Evolutionary conservation across 352 stramenopile genomes (phyloP).

Genomic region (Lagenidium giganteum): DNA sequence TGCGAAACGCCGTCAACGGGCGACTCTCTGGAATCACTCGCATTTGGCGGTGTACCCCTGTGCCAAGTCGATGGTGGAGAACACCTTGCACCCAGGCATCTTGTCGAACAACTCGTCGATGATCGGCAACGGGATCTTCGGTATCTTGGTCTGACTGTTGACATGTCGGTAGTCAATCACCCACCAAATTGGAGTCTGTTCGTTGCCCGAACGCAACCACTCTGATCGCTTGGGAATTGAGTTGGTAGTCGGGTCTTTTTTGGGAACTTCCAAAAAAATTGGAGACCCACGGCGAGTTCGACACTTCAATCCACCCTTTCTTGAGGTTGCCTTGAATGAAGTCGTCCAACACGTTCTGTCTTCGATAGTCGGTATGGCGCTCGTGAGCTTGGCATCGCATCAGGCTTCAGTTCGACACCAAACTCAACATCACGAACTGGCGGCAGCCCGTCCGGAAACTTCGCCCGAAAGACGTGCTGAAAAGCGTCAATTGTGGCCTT

Average conservation of each 20-base stretch:
- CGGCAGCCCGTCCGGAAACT: conserved; percentile 6
- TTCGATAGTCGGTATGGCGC: conserved; percentile 11
- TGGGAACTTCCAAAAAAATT: conserved; percentile 22
- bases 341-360: conserved; percentile 1
- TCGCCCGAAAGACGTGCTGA: conserved; percentile 3
- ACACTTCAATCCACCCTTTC: conserved; percentile 12
- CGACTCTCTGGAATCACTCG: background rate
- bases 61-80: conserved; percentile 11
- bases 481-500: conserved; percentile 1
- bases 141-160: conserved; percentile 15
- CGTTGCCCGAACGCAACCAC: conserved; percentile 10
- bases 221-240: conserved; percentile 4
- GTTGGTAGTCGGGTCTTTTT: conserved; percentile 17
- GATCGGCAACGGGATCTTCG: conserved; percentile 16
- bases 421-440: conserved; percentile 6
- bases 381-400: conserved; percentile 5
- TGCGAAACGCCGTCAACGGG: conserved; percentile 20
- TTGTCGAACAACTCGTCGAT: conserved; percentile 21
- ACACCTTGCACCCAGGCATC: too few relatives aligned
- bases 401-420: conserved; percentile 12
- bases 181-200: conserved; percentile 5
- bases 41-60: conserved; percentile 22
- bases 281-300: conserved; percentile 11
- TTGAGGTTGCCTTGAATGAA: conserved; percentile 6
- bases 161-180: conserved; percentile 15